Evolutionary conservation across 768 basidiomycete species (phyloP).

Genomic region (Dioszegia crocea): DNA sequence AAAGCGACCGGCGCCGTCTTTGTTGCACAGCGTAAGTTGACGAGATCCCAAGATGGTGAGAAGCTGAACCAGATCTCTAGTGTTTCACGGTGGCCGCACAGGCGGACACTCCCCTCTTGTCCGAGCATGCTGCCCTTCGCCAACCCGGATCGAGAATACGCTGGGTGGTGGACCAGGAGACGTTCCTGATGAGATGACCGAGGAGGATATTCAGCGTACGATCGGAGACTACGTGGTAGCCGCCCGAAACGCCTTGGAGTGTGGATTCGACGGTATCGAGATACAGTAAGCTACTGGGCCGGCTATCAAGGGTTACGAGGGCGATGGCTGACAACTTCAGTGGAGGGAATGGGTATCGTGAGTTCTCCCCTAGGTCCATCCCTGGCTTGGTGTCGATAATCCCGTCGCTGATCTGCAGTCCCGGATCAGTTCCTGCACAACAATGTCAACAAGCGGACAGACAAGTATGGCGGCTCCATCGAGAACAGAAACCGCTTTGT

Average conservation of each 20-base stretch:
- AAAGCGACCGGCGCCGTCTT: constrained; percentile 59
- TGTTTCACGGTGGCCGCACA: constrained; percentile 21
- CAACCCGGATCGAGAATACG: constrained; percentile 16
- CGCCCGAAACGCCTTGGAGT: constrained; percentile 55
- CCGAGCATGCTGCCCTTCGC: constrained; percentile 4
- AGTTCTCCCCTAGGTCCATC: too few relatives aligned
- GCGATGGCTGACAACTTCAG: constrained; percentile 3
- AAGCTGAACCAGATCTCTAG: neutral
- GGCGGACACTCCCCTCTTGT: neutral
- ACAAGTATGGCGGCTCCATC: constrained; percentile 49
- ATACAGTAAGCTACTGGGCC: constrained; percentile 14
- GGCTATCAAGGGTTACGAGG: neutral
- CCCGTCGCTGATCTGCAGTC: neutral
- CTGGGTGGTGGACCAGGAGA: constrained; percentile 5
- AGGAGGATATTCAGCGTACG: constrained; percentile 30
- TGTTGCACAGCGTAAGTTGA: constrained; percentile 53
- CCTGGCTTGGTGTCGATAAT: neutral
- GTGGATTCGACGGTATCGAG: constrained; percentile 62
- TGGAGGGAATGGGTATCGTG: constrained; percentile 16
- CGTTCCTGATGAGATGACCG: constrained; percentile 27
- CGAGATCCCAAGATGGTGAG: too few relatives aligned
- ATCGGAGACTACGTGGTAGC: constrained; percentile 52
- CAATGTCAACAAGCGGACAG: constrained; percentile 50
- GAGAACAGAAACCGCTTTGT: constrained; percentile 50
- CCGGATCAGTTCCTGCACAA: constrained; percentile 46